phyloP scores from a whole-genome alignment of 352 stramenopile species.

The Sclerospora graminicola region DNA sequence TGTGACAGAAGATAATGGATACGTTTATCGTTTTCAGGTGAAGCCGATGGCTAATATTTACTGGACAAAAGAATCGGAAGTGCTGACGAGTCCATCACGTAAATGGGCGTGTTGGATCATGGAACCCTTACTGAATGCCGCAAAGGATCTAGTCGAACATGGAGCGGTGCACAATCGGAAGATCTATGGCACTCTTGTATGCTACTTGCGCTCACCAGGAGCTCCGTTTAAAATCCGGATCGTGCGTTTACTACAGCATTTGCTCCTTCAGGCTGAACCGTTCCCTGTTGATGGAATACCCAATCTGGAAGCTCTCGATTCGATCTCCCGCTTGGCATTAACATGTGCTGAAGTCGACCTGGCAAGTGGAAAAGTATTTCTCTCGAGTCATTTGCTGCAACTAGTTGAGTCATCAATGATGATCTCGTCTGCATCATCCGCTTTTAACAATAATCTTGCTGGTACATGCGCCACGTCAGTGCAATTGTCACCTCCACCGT shows the following conservation, averaged over 20 bases:
- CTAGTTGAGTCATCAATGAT: slow-evolving; percentile 69
- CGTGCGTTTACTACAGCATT: slow-evolving; percentile 60
- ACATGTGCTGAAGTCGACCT: slow-evolving; percentile 46
- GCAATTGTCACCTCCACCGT: slow-evolving; percentile 4
- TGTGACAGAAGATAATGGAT: slow-evolving; percentile 43
- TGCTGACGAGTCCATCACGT: slow-evolving; percentile 59
- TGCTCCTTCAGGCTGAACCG: slow-evolving; percentile 47
- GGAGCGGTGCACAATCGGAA: slow-evolving; percentile 73
- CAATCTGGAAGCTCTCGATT: slow-evolving; percentile 48
- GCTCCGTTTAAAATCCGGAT: slow-evolving; percentile 76
- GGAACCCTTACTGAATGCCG: slow-evolving; percentile 70
- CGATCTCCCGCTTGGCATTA: slow-evolving; percentile 50
- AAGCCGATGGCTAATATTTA: slow-evolving; percentile 67
- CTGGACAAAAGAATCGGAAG: slow-evolving; percentile 72
- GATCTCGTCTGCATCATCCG: slow-evolving; percentile 25
- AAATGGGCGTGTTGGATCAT: slow-evolving; percentile 84
- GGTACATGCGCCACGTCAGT: background rate
- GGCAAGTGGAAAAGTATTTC: slow-evolving; percentile 50
- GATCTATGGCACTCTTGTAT: slow-evolving; percentile 71
- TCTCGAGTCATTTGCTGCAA: slow-evolving; percentile 66
- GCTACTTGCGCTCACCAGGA: slow-evolving; percentile 67
- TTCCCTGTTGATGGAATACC: slow-evolving; percentile 49
- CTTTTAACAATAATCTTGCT: slow-evolving; percentile 23
- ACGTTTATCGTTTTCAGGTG: slow-evolving; percentile 79
- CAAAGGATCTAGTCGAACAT: slow-evolving; percentile 42